phyloP scores from a whole-genome alignment of 345 rosid species.

The Psidium guajava region DNA sequence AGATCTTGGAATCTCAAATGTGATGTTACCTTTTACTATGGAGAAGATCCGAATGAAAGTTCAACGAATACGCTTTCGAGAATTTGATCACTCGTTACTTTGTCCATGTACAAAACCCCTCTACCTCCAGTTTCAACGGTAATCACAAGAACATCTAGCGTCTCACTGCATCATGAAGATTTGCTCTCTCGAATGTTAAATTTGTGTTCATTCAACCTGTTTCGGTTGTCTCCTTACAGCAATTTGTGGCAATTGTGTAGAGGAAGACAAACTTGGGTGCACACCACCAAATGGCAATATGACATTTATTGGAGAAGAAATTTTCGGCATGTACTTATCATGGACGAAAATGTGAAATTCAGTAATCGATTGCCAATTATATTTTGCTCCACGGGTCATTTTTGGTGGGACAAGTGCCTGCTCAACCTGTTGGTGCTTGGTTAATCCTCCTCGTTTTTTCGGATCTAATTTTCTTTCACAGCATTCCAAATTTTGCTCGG shows the following conservation, averaged over 20 bases:
- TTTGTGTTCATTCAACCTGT: rapidly evolving
- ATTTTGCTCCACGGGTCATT: not conserved
- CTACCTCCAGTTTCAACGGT: not conserved
- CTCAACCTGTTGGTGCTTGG: not conserved
- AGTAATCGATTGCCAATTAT: not conserved
- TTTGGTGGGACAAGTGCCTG: rapidly evolving
- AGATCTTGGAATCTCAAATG: not conserved
- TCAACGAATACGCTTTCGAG: not conserved
- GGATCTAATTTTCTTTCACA: not conserved
- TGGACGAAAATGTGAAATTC: not conserved
- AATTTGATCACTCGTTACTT: rapidly evolving
- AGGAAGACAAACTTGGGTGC: rapidly evolving
- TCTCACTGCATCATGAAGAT: rapidly evolving
- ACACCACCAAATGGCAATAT: rapidly evolving
- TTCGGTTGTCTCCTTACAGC: rapidly evolving
- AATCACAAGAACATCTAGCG: not conserved
- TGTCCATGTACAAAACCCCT: rapidly evolving
- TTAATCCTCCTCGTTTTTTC: not conserved
- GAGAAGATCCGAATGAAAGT: not conserved
- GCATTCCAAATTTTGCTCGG: not conserved
- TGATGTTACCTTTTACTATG: not conserved
- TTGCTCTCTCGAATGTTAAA: not conserved
- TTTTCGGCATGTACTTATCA: not conserved
- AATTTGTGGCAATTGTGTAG: rapidly evolving
- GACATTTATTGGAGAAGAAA: not conserved